Conservation (phyloP, 2,329 filamentous ascomycete genomes). For the Bipolaris sorokiniana region DNA sequence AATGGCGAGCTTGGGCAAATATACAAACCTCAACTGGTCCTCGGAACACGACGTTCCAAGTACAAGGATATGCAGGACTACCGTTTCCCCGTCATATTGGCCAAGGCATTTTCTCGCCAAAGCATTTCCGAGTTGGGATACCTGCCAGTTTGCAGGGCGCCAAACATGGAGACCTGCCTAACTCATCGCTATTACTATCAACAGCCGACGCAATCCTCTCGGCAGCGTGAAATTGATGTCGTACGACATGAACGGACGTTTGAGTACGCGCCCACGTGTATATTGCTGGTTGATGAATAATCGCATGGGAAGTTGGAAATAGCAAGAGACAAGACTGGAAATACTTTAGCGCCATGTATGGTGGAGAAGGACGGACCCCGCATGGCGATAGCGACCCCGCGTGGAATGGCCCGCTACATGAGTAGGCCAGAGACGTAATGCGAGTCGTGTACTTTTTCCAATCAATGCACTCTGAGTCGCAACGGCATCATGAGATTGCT, state of each 20-base stretch:
- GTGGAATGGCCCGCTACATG: conserved; percentile 6
- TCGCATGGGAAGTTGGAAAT: background rate
- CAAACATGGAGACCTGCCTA: conserved; percentile 7
- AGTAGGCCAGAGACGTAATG: background rate
- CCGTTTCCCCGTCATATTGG: conserved; percentile 2
- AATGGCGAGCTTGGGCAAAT: conserved; percentile 14
- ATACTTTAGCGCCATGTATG: conserved; percentile 26
- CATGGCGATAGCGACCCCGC: conserved; percentile 23
- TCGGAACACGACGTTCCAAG: conserved; percentile 24
- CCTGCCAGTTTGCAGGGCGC: conserved; percentile 27
- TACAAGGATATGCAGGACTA: conserved; percentile 13
- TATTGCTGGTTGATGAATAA: background rate
- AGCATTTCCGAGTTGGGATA: conserved; percentile 34
- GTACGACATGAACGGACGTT: background rate
- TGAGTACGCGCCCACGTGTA: background rate
- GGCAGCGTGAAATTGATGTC: background rate
- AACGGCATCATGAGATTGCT: background rate
- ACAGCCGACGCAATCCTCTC: background rate
- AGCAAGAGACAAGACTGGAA: conserved; percentile 7
- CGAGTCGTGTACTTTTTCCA: conserved; percentile 1
- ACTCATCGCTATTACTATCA: background rate
- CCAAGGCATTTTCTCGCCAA: conserved; percentile 34
- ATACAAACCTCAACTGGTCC: conserved; percentile 26
- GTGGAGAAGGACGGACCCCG: conserved; percentile 20
- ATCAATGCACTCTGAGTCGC: conserved; percentile 7